Evolutionary conservation across 2,329 filamentous ascomycete genomes (phyloP), one percentile per base, ranked within the genome.

Genomic region (Epicoccum sorghinum): DNA sequence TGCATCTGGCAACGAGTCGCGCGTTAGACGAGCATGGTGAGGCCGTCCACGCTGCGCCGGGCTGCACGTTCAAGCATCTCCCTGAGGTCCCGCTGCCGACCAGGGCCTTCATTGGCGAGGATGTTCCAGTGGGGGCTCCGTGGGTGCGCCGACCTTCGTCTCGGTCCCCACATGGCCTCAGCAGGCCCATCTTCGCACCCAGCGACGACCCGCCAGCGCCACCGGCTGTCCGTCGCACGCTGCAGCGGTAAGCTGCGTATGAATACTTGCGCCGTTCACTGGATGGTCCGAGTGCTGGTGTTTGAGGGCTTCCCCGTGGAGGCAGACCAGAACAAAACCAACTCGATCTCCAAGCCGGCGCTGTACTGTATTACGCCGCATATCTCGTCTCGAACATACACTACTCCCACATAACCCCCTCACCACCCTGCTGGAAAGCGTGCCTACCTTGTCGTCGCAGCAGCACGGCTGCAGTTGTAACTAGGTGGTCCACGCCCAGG

Each of bases 201-300:
- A 52, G 49, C 57, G 53, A 60, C 43, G 58, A 59, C 60, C 61
- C 60, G 53, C 62, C 52, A 38, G 59, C 58, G 64, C 62, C 45
- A 61, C 59, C 58, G 55, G 62, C 64, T 58, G 58, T 41, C 53
- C 57, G 58, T 62, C 58, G 64, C 51, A 60, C 54, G 64, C 59
- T 65, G 59, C 54, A 58, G 58, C 57, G 61, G 53, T 51, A 63
- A 42, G 58, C 58, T 56, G 52, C 52, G 37, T 60, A 50, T 39
- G 47, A 57, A 62, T 62, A 62, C 50, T 60, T 62, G 62, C 61
- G 62, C 64, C 62, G 64, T 60, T 61, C 58, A 61, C 61, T 63
- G 47, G 44, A 55, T 45, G 57, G 53, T 50, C 54, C 49, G 55
- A 54, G 45, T 40, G 52, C 27, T 40, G 23, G 14, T 49, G 45